Evolutionary conservation across 2,329 filamentous ascomycete species (phyloP).

Genomic region (Fusarium chaquense): DNA sequence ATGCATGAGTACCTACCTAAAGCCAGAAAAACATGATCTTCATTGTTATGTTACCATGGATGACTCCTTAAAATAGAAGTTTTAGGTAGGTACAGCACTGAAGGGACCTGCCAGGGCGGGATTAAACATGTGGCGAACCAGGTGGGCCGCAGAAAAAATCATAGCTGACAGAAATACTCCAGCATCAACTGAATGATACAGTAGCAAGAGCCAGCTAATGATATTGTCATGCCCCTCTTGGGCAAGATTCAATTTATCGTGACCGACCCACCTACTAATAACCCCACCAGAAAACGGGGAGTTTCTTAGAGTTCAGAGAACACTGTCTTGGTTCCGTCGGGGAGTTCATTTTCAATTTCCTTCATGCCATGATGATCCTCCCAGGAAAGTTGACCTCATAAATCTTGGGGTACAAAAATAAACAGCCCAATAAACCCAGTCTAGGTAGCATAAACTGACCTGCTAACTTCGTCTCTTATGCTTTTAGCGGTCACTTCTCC

Average conservation of each 20-base stretch:
- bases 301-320: conserved; percentile 32
- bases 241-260: neutral
- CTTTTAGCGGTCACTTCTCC: too few species aligned
- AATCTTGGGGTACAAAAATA: too few species aligned
- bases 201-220: neutral
- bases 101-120: conserved; percentile 25
- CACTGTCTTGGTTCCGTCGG: conserved; percentile 23
- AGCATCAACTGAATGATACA: neutral
- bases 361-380: conserved; percentile 13
- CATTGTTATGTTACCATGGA: conserved; percentile 5
- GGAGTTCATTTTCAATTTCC: conserved; percentile 21
- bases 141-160: neutral
- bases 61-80: conserved; percentile 1
- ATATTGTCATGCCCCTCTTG: neutral
- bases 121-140: conserved; percentile 36
- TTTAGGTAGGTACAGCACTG: conserved; percentile 2
- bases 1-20: neutral
- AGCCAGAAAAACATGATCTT: neutral
- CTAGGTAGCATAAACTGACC: too few species aligned
- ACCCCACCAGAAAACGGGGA: conserved; percentile 43
- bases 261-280: conserved; percentile 1
- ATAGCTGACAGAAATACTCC: neutral
- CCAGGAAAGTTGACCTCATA: too few species aligned
- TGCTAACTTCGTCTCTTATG: too few species aligned
- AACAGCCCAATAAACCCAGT: too few species aligned